Base-by-base conservation (phyloP, 1,284 basidiomycete genomes). In the Leccinum griseonigrum region DNA sequence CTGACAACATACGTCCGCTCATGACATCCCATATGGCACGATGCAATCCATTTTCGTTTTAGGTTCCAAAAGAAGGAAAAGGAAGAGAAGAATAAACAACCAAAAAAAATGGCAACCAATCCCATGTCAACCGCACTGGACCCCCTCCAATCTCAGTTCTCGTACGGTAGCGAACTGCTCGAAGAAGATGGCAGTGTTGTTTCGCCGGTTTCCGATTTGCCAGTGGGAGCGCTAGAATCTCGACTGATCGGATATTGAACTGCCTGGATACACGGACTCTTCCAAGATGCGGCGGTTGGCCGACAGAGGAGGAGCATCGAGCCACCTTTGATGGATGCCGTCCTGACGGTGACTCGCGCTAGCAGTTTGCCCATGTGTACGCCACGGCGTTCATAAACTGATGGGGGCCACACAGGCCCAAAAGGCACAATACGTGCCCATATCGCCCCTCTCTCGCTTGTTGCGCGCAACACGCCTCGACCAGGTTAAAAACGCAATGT, bases 161-260 rank as follows among this genome's bases (percentile, higher is more conserved):
- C 64, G 51, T 51, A 38, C 53, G 57, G 52, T 48, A 50, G 59
- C 60, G 14, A 57, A 60, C 64, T 59, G 58, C 63, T 68, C 10
- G 65, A 66, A 67, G 59, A 60, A 57, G 63, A 67, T 61, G 43
- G 18, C 43, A 7, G 61, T 57, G 53, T 57, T 62, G 63, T 55
- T 50, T 32, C 53, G 48, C 52, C 57, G 22, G 54, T 57, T 52
- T 48, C 67, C 59, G 57, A 58, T 54, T 54, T 56, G 59, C 50
- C 56, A 58, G 56, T 73, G 68, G 61, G 13, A 61, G 70, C 70
- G 68, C 62, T 36, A 61, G 62, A 69, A 68, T 57, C 71, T 70
- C 71, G 68, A 72, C 70, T 73, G 69, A 72, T 62, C 71, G 67
- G 71, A 72, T 69, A 73, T 73, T 66, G 70, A 73, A 66, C 63